phyloP scores from a whole-genome alignment of 805 yeast genomes.

The Metschnikowia matae region DNA sequence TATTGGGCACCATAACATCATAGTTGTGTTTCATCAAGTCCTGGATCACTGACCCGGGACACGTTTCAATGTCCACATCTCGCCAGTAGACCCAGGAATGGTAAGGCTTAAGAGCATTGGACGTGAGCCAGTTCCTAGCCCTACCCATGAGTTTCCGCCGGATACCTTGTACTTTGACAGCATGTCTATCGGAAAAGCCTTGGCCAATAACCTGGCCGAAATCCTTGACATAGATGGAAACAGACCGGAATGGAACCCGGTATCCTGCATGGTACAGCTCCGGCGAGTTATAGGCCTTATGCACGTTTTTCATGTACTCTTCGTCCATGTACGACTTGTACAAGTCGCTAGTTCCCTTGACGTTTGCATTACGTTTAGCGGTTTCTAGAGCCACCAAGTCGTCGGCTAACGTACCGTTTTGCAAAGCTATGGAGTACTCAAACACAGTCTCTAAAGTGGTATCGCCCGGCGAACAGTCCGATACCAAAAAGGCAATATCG shows the following conservation, averaged over 20 bases:
- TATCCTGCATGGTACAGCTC: slow-evolving; percentile 53
- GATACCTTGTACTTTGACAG: slow-evolving; percentile 79
- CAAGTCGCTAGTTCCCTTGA: slow-evolving; percentile 56
- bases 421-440: slow-evolving; percentile 63
- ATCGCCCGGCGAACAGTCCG: slow-evolving; percentile 72
- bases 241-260: slow-evolving; percentile 66
- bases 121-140: slow-evolving; percentile 79
- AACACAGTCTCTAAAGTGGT: slow-evolving; percentile 61
- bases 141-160: slow-evolving; percentile 83
- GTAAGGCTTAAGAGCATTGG: slow-evolving; percentile 71
- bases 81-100: slow-evolving; percentile 93
- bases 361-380: slow-evolving; percentile 27
- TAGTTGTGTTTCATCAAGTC: slow-evolving; percentile 63
- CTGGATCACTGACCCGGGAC: slow-evolving; percentile 72
- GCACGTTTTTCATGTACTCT: slow-evolving; percentile 52
- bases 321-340: slow-evolving; percentile 68
- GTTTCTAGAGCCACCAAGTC: slow-evolving; percentile 43
- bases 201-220: slow-evolving; percentile 84
- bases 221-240: slow-evolving; percentile 76
- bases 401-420: slow-evolving; percentile 59
- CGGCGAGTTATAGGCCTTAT: slow-evolving; percentile 60
- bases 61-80: slow-evolving; percentile 80
- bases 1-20: slow-evolving; percentile 81
- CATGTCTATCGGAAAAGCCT: slow-evolving; percentile 80
- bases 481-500: slow-evolving; percentile 75